Percentiles rank a stretch among this genome's conserved stretches.
Conservation (phyloP, 768 basidiomycete species). For the Mycena crocata region DNA sequence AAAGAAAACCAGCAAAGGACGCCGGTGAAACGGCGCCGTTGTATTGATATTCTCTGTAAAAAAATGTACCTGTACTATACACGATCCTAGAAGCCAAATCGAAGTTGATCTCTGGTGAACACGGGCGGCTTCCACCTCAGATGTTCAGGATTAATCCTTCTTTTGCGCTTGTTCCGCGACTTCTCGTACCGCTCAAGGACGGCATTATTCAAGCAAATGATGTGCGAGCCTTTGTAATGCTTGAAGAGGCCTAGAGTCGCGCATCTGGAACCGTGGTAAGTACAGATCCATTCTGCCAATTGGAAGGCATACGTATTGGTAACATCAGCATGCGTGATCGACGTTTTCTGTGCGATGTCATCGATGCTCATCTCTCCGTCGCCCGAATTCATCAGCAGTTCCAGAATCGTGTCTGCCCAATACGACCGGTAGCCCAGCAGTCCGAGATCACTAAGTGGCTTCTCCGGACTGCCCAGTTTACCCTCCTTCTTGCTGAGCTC, state of each 20-base stretch:
- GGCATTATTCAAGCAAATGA: slow-evolving; percentile 91
- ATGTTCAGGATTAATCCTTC: slow-evolving; percentile 81
- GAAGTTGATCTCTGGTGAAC: slow-evolving; percentile 89
- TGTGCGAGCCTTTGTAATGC: slow-evolving; percentile 94
- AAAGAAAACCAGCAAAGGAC: slow-evolving; percentile 8
- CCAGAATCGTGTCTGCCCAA: slow-evolving; percentile 97
- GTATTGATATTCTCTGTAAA: slow-evolving; percentile 18
- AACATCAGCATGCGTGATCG: slow-evolving; percentile 95
- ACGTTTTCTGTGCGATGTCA: slow-evolving; percentile 95
- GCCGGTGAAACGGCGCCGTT: background rate
- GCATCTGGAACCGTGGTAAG: slow-evolving; percentile 67
- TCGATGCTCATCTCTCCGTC: slow-evolving; percentile 92
- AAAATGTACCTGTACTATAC: slow-evolving; percentile 8
- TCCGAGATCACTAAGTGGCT: slow-evolving; percentile 95
- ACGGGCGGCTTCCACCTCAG: slow-evolving; percentile 96
- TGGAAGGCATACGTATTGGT: slow-evolving; percentile 91
- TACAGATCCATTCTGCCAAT: slow-evolving; percentile 19
- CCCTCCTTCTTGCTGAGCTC: slow-evolving; percentile 96
- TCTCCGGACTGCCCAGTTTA: slow-evolving; percentile 97
- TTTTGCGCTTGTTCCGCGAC: slow-evolving; percentile 78
- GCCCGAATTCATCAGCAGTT: slow-evolving; percentile 79
- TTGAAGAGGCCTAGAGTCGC: slow-evolving; percentile 95
- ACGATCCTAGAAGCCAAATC: slow-evolving; percentile 69
- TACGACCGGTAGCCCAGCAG: slow-evolving; percentile 94
- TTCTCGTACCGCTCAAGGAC: slow-evolving; percentile 94